Conservation (phyloP, 2,329 filamentous ascomycete genomes). For the Fusarium nanum region DNA sequence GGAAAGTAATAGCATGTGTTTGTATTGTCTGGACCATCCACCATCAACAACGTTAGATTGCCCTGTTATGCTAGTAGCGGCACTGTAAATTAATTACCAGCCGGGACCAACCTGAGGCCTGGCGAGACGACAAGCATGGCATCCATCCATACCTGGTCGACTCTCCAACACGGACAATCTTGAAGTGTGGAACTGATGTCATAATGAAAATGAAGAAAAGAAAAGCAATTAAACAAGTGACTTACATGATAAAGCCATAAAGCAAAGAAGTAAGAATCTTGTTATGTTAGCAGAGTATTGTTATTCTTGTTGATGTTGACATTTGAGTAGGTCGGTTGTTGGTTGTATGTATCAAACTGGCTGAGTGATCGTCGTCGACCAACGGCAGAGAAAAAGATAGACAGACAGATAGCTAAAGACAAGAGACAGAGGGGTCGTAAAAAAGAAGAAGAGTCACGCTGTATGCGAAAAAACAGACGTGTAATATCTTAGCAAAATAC, state of each 20-base stretch:
- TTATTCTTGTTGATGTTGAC: constrained; percentile 14
- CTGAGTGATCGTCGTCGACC: constrained; percentile 14
- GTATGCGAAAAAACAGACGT: constrained; percentile 14
- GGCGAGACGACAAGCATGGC: constrained; percentile 22
- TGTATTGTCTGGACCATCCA: constrained; percentile 26
- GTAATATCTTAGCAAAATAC: constrained; percentile 11
- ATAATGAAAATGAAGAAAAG: constrained; percentile 16
- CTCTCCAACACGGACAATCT: constrained; percentile 17
- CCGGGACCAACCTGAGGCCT: constrained; percentile 30
- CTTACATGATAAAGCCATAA: constrained; percentile 41
- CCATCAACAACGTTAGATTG: constrained; percentile 40
- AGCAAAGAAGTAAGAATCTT: constrained; percentile 1
- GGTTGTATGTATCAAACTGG: constrained; percentile 8
- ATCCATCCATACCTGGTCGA: constrained; percentile 17
- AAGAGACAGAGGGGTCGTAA: constrained; percentile 21
- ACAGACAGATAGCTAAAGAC: not conserved
- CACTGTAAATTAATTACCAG: constrained; percentile 29
- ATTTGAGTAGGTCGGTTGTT: not conserved
- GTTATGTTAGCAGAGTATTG: not conserved
- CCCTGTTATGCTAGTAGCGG: constrained; percentile 37
- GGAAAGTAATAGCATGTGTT: constrained; percentile 13
- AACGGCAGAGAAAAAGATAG: constrained; percentile 8
- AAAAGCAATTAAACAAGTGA: constrained; percentile 12
- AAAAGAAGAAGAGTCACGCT: constrained; percentile 8
- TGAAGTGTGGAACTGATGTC: constrained; percentile 30